These are phyloP conservation scores for Zizania latifolia DNA, from an alignment of 176 grass and related monocot genomes.

Conservation along the genomic window DNA sequence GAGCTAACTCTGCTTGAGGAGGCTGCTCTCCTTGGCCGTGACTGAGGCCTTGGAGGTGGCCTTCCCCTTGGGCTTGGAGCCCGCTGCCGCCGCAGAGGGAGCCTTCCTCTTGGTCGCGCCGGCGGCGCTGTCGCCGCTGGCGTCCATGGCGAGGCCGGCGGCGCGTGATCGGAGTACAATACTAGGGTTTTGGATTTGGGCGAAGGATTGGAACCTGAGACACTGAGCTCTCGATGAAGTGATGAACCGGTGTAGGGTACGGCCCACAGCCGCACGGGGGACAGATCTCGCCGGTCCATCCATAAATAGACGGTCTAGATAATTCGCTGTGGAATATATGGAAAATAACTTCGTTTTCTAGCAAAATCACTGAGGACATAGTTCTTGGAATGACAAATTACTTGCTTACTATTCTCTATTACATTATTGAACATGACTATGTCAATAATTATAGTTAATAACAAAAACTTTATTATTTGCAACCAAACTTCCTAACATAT, in stretches of 20 bases:
- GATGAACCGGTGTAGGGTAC: not conserved
- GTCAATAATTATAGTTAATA: no score
- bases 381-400: no score
- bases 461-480: no score
- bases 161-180: not conserved
- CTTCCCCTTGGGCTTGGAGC: no score
- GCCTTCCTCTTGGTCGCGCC: conserved; percentile 32
- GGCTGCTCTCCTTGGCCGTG: conserved; percentile 59
- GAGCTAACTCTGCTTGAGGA: conserved; percentile 80
- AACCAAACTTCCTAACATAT: no score
- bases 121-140: not conserved
- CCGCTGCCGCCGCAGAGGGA: no score
- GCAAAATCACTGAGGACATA: no score
- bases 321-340: not conserved
- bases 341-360: not conserved
- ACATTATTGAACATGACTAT: no score
- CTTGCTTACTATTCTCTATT: no score
- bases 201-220: not conserved
- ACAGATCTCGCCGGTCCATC: not conserved
- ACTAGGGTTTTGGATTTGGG: conserved; percentile 32
- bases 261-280: not conserved
- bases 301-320: not conserved
- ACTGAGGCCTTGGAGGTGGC: conserved; percentile 14
- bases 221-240: not conserved
- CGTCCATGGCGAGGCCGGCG: conserved; percentile 28